phyloP scores from a whole-genome alignment of 2,329 filamentous ascomycete species.

The Dissoconium aciculare region DNA sequence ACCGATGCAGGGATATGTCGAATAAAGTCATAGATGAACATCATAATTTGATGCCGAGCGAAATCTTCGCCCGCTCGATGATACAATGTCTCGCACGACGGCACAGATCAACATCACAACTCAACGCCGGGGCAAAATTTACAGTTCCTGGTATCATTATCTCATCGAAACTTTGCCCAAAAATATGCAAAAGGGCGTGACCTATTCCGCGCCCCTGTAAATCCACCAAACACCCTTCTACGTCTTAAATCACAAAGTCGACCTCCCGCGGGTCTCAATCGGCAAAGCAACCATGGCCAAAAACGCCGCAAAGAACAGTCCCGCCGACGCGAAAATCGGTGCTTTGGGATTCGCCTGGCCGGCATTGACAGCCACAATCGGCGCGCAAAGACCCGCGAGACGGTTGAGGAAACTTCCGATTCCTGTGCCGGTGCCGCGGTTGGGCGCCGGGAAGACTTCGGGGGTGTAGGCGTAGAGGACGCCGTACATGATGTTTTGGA shows the following conservation, averaged over 20 bases:
- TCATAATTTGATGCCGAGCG: too few species aligned
- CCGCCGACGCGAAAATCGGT: conserved; percentile 31
- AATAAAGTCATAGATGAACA: too few species aligned
- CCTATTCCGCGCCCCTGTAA: too few species aligned
- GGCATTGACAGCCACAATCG: conserved; percentile 44
- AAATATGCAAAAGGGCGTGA: too few species aligned
- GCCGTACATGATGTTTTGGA: conserved; percentile 61
- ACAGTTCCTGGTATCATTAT: too few species aligned
- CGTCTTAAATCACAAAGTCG: conserved; percentile 27
- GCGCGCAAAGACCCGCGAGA: conserved; percentile 51
- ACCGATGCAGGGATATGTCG: too few species aligned
- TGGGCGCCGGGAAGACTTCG: conserved; percentile 59
- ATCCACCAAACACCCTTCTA: too few species aligned
- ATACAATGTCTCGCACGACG: too few species aligned
- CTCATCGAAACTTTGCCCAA: too few species aligned
- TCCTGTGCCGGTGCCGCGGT: conserved; percentile 56
- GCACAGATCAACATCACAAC: too few species aligned
- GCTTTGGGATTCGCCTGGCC: conserved; percentile 25
- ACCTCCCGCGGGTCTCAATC: conserved; percentile 31
- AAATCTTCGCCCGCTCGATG: too few species aligned
- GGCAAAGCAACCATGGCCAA: conserved; percentile 29
- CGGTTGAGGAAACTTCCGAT: conserved; percentile 59
- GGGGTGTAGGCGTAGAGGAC: conserved; percentile 65
- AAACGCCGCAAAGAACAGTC: conserved; percentile 30
- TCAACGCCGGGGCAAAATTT: too few species aligned